Evolutionary conservation across 2,329 filamentous ascomycete genomes (phyloP).

Genomic region (Epichloe festucae): DNA sequence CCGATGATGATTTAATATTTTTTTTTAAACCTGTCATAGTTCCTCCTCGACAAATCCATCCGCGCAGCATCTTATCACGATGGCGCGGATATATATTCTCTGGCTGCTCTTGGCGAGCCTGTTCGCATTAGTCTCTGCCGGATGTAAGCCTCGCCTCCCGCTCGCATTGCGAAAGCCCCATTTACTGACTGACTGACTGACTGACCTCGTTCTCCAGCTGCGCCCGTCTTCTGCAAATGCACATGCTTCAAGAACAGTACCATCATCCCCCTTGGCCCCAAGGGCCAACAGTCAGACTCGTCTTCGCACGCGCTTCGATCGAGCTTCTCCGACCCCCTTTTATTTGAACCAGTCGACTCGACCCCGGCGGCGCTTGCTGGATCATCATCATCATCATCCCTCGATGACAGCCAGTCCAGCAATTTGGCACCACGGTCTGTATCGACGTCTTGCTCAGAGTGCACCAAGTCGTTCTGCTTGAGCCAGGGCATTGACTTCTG

Average conservation of each 20-base stretch:
- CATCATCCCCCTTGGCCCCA: conserved; percentile 45
- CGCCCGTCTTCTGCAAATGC: conserved; percentile 56
- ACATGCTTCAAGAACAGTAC: conserved; percentile 59
- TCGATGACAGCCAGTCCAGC: neutral
- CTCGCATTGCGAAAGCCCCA: neutral
- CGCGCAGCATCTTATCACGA: conserved; percentile 10
- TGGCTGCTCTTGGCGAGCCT: conserved; percentile 24
- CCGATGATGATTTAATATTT: too few species aligned
- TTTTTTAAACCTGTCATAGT: neutral
- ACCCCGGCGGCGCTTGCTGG: neutral
- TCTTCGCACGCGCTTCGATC: conserved; percentile 12
- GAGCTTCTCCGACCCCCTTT: conserved; percentile 10
- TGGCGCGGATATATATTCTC: conserved; percentile 27
- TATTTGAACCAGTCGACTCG: conserved; percentile 9
- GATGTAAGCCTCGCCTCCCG: conserved; percentile 23
- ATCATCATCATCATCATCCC: neutral
- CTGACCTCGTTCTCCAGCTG: conserved; percentile 25
- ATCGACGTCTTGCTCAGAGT: conserved; percentile 42
- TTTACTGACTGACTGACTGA: conserved; percentile 7
- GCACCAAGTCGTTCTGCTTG: conserved; percentile 53
- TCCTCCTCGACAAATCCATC: neutral
- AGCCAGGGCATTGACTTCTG: conserved; percentile 48
- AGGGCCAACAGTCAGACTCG: conserved; percentile 18
- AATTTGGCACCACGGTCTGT: conserved; percentile 20
- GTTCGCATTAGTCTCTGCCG: conserved; percentile 24